phyloP scores from a whole-genome alignment of 495 filamentous ascomycete genomes.

The Wilcoxina mikolae region DNA sequence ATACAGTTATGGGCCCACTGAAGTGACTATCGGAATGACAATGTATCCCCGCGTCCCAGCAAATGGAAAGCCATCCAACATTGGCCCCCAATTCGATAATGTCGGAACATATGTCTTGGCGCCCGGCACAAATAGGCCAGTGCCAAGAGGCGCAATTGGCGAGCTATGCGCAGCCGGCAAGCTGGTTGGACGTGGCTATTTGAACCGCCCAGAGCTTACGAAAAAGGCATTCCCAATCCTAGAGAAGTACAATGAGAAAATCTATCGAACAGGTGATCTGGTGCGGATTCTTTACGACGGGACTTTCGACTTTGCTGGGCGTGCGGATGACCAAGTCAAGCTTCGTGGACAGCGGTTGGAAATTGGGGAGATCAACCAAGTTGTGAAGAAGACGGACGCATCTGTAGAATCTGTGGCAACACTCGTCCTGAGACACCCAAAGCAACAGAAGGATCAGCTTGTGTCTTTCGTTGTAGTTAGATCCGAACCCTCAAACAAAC shows the following conservation, averaged over 20 bases:
- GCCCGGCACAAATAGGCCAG: conserved; percentile 50
- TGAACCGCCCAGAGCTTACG: conserved; percentile 59
- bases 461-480: conserved; percentile 48
- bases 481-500: not conserved
- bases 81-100: conserved; percentile 68
- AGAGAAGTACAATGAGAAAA: conserved; percentile 34
- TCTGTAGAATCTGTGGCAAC: conserved; percentile 47
- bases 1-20: conserved; percentile 58
- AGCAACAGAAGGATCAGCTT: conserved; percentile 50
- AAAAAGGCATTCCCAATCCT: conserved; percentile 47
- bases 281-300: conserved; percentile 57
- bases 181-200: conserved; percentile 75
- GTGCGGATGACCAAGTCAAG: conserved; percentile 69
- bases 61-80: conserved; percentile 66
- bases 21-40: conserved; percentile 76
- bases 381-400: conserved; percentile 38
- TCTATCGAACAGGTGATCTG: conserved; percentile 70
- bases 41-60: conserved; percentile 58
- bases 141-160: conserved; percentile 63
- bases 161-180: conserved; percentile 79
- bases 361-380: conserved; percentile 58
- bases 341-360: conserved; percentile 65
- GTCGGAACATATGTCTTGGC: conserved; percentile 68
- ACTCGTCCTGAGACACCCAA: conserved; percentile 47
- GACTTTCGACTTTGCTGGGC: conserved; percentile 57